Evolutionary conservation across 2,329 filamentous ascomycete genomes (phyloP).

Genomic region (Alternaria triticina): DNA sequence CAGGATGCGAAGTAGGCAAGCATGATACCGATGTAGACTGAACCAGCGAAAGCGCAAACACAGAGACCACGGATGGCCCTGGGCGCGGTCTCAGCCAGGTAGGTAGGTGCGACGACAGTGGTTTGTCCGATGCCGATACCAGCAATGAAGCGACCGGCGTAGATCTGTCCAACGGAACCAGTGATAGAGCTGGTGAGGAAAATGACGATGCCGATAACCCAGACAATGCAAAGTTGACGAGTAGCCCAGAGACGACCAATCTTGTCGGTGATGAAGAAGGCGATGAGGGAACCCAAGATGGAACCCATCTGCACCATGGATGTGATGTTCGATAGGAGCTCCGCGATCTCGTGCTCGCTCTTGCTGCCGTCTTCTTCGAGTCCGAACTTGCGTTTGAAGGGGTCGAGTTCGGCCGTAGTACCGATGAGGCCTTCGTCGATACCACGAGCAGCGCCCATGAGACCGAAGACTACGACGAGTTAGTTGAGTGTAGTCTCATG

Average conservation of each 20-base stretch:
- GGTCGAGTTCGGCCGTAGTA: constrained; percentile 60
- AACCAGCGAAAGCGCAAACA: constrained; percentile 72
- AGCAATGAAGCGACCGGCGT: constrained; percentile 70
- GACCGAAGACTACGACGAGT: constrained; percentile 60
- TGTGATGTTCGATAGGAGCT: constrained; percentile 68
- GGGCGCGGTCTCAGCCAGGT: constrained; percentile 75
- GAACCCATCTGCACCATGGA: constrained; percentile 83
- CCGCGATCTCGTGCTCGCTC: constrained; percentile 39
- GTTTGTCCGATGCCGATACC: constrained; percentile 72
- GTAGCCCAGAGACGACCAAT: constrained; percentile 54
- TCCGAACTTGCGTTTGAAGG: constrained; percentile 48
- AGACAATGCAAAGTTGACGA: constrained; percentile 50
- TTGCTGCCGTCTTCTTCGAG: constrained; percentile 40
- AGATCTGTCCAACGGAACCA: constrained; percentile 58
- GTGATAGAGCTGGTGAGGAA: constrained; percentile 47
- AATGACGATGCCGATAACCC: constrained; percentile 51
- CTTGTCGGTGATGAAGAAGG: constrained; percentile 57
- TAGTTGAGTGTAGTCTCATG: not conserved
- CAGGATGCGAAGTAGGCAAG: constrained; percentile 76
- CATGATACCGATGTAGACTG: constrained; percentile 80
- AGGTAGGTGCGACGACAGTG: constrained; percentile 72
- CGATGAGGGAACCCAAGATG: constrained; percentile 71
- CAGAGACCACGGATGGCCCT: constrained; percentile 74
- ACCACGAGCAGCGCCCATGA: constrained; percentile 78
- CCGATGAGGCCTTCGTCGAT: constrained; percentile 82